Evolutionary conservation across 2,329 filamentous ascomycete genomes (phyloP), one percentile per base, ranked within the genome.

Genomic region (Taxawa tesnikishii): DNA sequence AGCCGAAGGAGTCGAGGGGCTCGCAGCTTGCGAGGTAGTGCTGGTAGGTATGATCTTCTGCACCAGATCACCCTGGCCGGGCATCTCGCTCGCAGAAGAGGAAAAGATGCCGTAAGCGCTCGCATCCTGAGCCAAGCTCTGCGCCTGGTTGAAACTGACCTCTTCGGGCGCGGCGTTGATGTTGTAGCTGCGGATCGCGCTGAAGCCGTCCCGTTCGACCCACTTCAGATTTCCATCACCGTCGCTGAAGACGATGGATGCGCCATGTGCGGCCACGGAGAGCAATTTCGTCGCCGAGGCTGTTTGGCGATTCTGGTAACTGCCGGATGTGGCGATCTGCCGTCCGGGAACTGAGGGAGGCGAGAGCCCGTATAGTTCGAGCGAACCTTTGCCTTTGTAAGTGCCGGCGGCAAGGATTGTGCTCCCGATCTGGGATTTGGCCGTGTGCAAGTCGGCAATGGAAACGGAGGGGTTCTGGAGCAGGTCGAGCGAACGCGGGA

Each of bases 381-480:
- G 63, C 0, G 81, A 87, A 1, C 88, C 88, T 53, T 90, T 87
- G 18, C 80, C 83, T 45, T 90, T 92, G 60, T 94, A 94, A 50
- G 88, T 83, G 4, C 87, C 88, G 24, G 81, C 83, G 3, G 84
- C 83, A 31, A 94, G 70, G 15, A 94, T 57, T 0, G 79, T 85
- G 28, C 77, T 66, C 1, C 76, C 68, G 0, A 56, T 46, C 0
- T 54, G 51, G n/a, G 47, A 56, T 43, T 78, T 78, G n/a, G 65
- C 65, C 12, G 61, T 58, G 40, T 54, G 60, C 9, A 73, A 61
- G 40, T 66, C 66, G 34, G 70, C 67, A 33, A 64, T 54, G 37
- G 69, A 34, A 19, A 36, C 62, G 13, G 67, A 67, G 4, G 54
- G 51, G 14, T 62, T 59, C 4, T 68, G 65, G 2, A 76, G 59